phyloP scores from a whole-genome alignment of 2,329 filamentous ascomycete genomes.

The Penicillium sp. region DNA sequence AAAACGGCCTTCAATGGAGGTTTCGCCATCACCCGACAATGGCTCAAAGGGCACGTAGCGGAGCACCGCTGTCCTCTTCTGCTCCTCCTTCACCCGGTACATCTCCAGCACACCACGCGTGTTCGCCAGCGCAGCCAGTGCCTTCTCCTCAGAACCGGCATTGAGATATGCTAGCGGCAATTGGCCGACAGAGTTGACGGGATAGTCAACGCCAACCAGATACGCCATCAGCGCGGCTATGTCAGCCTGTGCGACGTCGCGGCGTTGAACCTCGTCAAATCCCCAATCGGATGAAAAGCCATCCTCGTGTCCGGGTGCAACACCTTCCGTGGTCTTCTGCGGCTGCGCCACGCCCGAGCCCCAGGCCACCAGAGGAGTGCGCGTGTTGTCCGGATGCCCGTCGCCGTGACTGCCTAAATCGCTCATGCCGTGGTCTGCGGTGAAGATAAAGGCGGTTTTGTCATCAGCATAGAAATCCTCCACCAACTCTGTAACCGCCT shows the following conservation, averaged over 20 bases:
- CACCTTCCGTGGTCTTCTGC: constrained; percentile 49
- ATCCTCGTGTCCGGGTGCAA: constrained; percentile 80
- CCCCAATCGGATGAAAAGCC: constrained; percentile 84
- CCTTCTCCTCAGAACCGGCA: constrained; percentile 68
- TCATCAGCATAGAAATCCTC: constrained; percentile 78
- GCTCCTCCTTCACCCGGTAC: constrained; percentile 88
- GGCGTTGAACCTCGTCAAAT: constrained; percentile 70
- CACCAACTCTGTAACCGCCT: constrained; percentile 75
- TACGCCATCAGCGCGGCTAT: constrained; percentile 95
- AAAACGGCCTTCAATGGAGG: constrained; percentile 62
- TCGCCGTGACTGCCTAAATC: constrained; percentile 99
- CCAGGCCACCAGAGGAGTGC: constrained; percentile 89
- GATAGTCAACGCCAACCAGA: constrained; percentile 79
- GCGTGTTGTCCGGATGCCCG: constrained; percentile 93
- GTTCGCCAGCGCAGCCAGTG: constrained; percentile 78
- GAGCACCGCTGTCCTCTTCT: constrained; percentile 71
- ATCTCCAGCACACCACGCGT: constrained; percentile 86
- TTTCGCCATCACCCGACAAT: constrained; percentile 58
- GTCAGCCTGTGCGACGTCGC: constrained; percentile 92
- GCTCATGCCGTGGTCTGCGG: constrained; percentile 97
- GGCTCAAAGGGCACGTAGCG: constrained; percentile 71
- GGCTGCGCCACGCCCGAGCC: constrained; percentile 84
- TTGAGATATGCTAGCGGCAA: constrained; percentile 79
- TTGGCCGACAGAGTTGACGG: constrained; percentile 93
- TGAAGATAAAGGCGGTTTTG: constrained; percentile 92